These are phyloP conservation scores for Hanseniaspora hatyaiensis DNA, from an alignment of 805 yeast genomes.

Conservation along the genomic window DNA sequence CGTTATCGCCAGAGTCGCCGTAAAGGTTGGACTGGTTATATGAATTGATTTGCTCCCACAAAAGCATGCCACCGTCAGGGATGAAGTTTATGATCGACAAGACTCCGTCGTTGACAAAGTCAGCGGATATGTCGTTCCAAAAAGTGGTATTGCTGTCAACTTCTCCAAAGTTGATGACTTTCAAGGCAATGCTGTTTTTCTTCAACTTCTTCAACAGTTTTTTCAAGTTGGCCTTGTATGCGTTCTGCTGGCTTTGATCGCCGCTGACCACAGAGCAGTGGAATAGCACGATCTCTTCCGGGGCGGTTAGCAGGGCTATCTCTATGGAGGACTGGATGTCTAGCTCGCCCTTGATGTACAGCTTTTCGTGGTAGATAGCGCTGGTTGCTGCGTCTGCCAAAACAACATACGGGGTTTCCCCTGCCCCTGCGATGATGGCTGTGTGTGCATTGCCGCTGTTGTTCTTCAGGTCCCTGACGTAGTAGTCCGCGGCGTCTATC, in stretches of 20 bases:
- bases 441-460: slow-evolving; percentile 91
- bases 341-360: slow-evolving; percentile 49
- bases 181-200: slow-evolving; percentile 83
- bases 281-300: slow-evolving; percentile 75
- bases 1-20: slow-evolving; percentile 42
- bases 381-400: slow-evolving; percentile 29
- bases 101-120: slow-evolving; percentile 46
- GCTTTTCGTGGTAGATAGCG: slow-evolving; percentile 20
- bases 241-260: slow-evolving; percentile 31
- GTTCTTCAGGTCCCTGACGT: slow-evolving; percentile 75
- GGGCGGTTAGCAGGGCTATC: slow-evolving; percentile 83
- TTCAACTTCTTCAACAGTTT: slow-evolving; percentile 83
- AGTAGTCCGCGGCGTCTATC: slow-evolving; percentile 72
- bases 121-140: slow-evolving; percentile 48
- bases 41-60: slow-evolving; percentile 68
- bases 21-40: slow-evolving; percentile 43
- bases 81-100: slow-evolving; percentile 78
- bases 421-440: slow-evolving; percentile 82
- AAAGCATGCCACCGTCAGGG: slow-evolving; percentile 64
- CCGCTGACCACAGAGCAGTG: slow-evolving; percentile 75
- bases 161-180: slow-evolving; percentile 86
- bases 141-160: slow-evolving; percentile 62
- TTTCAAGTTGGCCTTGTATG: slow-evolving; percentile 34
- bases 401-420: slow-evolving; percentile 73
- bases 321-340: slow-evolving; percentile 77